Percentiles rank a stretch among this genome's conserved stretches.
These are phyloP conservation scores for Pythium dissimile DNA, from an alignment of 352 stramenopile species.

Conservation along the genomic window DNA sequence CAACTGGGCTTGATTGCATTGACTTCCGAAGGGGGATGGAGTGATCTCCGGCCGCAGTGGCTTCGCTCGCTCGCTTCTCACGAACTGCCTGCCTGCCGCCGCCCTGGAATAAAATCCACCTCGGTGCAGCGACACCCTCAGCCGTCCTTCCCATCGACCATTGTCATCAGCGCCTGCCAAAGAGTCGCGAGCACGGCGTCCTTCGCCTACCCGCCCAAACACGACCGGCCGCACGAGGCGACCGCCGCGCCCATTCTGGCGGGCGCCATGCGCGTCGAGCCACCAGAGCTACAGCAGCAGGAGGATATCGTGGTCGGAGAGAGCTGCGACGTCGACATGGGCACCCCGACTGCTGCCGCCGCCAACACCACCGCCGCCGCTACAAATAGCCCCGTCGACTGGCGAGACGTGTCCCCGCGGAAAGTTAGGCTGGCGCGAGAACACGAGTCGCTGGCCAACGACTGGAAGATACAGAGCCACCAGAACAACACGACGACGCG, in stretches of 20 bases:
- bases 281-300: not conserved
- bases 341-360: slow-evolving; percentile 1
- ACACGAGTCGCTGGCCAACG: not conserved
- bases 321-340: slow-evolving; percentile 17
- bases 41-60: not conserved
- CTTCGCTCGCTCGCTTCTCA: not conserved
- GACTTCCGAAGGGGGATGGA: slow-evolving; percentile 17
- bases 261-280: slow-evolving; percentile 12
- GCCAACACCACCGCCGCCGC: not conserved
- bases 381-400: slow-evolving; percentile 1
- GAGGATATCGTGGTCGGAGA: slow-evolving; percentile 7
- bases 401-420: not conserved
- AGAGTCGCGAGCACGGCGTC: not conserved
- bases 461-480: not conserved
- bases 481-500: not conserved
- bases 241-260: not conserved
- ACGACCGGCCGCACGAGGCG: not conserved
- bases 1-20: too few species aligned
- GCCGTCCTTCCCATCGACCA: slow-evolving; percentile 7
- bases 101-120: too few species aligned
- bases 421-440: not conserved
- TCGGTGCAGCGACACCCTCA: too few species aligned
- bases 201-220: not conserved
- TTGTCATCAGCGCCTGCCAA: not conserved
- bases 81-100: too few species aligned